These are phyloP conservation scores for Mycena belliarum DNA, from an alignment of 768 basidiomycete species.

Conservation along the genomic window DNA sequence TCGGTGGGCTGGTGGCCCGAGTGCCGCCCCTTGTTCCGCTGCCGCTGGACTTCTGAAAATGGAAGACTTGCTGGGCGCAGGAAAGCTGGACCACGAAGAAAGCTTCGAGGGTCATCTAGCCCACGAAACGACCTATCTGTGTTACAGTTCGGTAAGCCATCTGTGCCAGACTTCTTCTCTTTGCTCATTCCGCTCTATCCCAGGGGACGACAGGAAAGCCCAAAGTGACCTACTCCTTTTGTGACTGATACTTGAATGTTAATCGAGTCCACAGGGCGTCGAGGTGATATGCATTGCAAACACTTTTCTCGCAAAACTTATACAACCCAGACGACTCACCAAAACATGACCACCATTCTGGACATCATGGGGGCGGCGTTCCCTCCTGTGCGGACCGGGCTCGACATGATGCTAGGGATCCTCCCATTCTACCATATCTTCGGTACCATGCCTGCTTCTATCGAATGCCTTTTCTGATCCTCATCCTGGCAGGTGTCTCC, in stretches of 20 bases:
- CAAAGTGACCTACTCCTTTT: conserved; percentile 43
- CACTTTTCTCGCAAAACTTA: background rate
- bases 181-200: conserved; percentile 16
- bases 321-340: conserved; percentile 55
- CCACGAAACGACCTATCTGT: conserved; percentile 63
- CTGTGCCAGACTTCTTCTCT: background rate
- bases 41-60: conserved; percentile 38
- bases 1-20: conserved; percentile 46
- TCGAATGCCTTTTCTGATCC: background rate
- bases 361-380: conserved; percentile 50
- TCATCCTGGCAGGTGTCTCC: conserved; percentile 45
- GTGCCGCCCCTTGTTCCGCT: conserved; percentile 26
- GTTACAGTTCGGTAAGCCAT: conserved; percentile 48
- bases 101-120: conserved; percentile 52
- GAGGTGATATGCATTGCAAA: conserved; percentile 34
- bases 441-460: conserved; percentile 23
- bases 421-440: conserved; percentile 60
- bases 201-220: conserved; percentile 78
- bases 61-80: conserved; percentile 52
- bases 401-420: conserved; percentile 60
- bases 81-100: conserved; percentile 53
- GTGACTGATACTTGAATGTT: background rate
- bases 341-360: conserved; percentile 64
- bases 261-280: conserved; percentile 30
- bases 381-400: conserved; percentile 36